A percentile compares a stretch with the other conserved stretches of the same genome.
phyloP scores from a whole-genome alignment of 176 grass and related monocot species.

The Zea luxurians region DNA sequence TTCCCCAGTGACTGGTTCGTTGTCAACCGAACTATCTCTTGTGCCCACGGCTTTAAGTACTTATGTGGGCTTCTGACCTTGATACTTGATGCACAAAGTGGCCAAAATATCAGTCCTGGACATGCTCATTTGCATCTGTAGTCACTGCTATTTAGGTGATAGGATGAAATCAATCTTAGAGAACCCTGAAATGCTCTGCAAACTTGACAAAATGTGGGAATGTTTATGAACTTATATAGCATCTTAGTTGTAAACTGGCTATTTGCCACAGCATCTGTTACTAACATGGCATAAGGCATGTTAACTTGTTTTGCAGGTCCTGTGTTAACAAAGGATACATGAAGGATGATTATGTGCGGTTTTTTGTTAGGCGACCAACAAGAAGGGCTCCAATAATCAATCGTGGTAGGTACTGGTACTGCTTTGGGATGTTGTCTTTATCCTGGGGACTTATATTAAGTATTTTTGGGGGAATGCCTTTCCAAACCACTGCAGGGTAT shows the following conservation, averaged over 20 bases:
- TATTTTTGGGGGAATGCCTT: background rate
- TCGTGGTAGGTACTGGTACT: constrained; percentile 37
- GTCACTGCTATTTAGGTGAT: background rate
- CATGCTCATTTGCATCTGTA: background rate
- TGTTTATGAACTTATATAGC: background rate
- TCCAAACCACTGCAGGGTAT: constrained; percentile 54
- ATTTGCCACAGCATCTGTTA: background rate
- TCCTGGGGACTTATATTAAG: background rate
- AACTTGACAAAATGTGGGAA: background rate
- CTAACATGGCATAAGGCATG: constrained; percentile 7
- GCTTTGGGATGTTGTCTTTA: background rate
- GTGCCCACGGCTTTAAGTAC: background rate
- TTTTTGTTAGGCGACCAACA: constrained; percentile 72
- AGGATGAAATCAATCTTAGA: background rate
- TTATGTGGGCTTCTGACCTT: background rate
- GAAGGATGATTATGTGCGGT: constrained; percentile 94
- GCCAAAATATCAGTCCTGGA: background rate
- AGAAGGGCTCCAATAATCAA: constrained; percentile 95
- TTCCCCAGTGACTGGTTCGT: background rate
- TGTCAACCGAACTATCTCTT: background rate
- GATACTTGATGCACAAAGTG: background rate
- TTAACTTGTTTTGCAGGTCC: constrained; percentile 53
- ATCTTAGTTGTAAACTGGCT: background rate
- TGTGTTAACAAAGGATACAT: constrained; percentile 97
- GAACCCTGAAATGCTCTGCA: background rate